Evolutionary conservation across 2,329 filamentous ascomycete genomes (phyloP).

Genomic region (Cordyceps cateniannulata): DNA sequence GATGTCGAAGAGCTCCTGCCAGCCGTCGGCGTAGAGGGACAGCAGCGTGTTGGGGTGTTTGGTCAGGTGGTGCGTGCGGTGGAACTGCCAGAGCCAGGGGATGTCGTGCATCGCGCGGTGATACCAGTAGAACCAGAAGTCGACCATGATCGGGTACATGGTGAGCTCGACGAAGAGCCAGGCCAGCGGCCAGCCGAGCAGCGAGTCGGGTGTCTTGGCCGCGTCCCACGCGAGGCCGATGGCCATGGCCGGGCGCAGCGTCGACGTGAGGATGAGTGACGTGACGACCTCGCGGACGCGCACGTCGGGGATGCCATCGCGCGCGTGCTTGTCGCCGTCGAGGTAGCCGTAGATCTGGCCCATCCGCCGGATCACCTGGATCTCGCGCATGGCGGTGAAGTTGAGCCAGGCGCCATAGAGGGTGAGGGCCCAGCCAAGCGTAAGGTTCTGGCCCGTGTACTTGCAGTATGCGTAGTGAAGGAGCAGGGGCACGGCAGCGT

Average conservation of each 20-base stretch:
- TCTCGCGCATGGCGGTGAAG: conserved; percentile 31
- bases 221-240: conserved; percentile 25
- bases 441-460: conserved; percentile 25
- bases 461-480: conserved; percentile 30
- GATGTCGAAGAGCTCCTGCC: conserved; percentile 37
- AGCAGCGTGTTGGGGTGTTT: conserved; percentile 38
- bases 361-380: conserved; percentile 30
- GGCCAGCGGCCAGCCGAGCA: conserved; percentile 20
- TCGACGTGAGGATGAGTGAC: conserved; percentile 28
- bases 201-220: conserved; percentile 11
- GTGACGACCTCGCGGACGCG: conserved; percentile 27
- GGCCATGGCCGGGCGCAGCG: conserved; percentile 27
- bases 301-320: conserved; percentile 36
- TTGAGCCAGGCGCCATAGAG: conserved; percentile 35
- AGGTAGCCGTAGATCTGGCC: conserved; percentile 34
- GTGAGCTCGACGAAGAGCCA: conserved; percentile 33
- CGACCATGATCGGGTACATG: conserved; percentile 35
- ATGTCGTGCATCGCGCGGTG: conserved; percentile 36
- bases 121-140: conserved; percentile 40
- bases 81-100: conserved; percentile 33
- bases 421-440: conserved; percentile 22
- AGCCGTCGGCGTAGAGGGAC: conserved; percentile 33
- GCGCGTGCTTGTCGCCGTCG: conserved; percentile 36
- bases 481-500: conserved; percentile 29
- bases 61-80: conserved; percentile 38